Evolutionary conservation across 805 yeast genomes (phyloP), one percentile per base, ranked within the genome.

Genomic region (Candida parachauliodes): DNA sequence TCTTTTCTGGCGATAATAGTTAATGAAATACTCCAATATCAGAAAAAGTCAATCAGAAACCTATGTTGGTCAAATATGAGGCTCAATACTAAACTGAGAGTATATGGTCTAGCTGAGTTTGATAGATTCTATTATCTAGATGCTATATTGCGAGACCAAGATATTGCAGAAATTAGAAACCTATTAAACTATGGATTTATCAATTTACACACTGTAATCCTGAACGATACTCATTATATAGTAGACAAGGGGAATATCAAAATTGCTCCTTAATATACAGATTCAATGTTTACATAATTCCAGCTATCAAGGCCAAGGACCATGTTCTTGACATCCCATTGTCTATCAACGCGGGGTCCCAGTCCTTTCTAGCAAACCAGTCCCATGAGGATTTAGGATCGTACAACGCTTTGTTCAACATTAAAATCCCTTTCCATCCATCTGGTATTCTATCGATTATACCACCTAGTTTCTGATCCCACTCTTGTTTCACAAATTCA

Each of bases 321-420:
- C 96, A 88, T 0, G 96, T 83, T 44, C 80, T 65, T 19, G 91
- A 80, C 71, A 88, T 91, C 2, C 97, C 97, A 40, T 77, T 76
- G 51, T 89, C 97, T 33, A 89, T 74, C 46, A 71, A 73, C 3
- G 57, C 50, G n/a, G 65, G 62, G 31, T 66, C 54, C 72, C 86
- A 88, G 39, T 62, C 64, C 5, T 65, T 48, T 23, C 74, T 54
- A 1, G 80, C 54, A 48, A 67, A 68, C 71, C 71, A 68, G 25
- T 54, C 45, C 72, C 72, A 68, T 1, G 70, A 44, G 8, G 36
- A 22, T 24, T 55, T 48, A 1, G 96, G 89, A 52, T 88, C 85
- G 50, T 60, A 75, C 14, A 89, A 62, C 0, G 95, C 96, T 38
- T 73, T 68, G 55, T 88, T 87, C 34, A 86, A 66, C 68, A 81